These are phyloP conservation scores for Wickerhamomyces silvicola DNA, from an alignment of 805 yeast species.

Conservation along the genomic window DNA sequence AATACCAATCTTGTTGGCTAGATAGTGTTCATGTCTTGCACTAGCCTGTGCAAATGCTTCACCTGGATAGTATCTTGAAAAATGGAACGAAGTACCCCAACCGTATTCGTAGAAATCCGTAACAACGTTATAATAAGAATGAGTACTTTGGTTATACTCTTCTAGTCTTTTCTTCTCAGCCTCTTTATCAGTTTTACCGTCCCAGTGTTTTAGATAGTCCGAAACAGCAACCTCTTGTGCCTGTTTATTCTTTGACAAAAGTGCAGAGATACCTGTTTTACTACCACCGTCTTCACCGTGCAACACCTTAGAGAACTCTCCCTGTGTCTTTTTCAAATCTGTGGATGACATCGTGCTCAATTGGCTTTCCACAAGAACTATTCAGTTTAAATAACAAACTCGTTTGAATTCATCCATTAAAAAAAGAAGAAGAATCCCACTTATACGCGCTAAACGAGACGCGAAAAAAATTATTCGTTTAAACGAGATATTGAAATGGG, in stretches of 20 bases:
- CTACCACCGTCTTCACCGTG: slow-evolving; percentile 71
- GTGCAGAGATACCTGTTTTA: slow-evolving; percentile 69
- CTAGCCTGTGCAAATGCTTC: slow-evolving; percentile 92
- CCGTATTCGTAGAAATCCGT: slow-evolving; percentile 99
- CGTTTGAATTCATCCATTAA: too few relatives aligned
- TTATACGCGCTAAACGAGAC: too few relatives aligned
- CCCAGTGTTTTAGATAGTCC: slow-evolving; percentile 97
- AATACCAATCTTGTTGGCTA: slow-evolving; percentile 82
- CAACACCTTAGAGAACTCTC: slow-evolving; percentile 72
- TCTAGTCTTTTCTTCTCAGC: slow-evolving; percentile 69
- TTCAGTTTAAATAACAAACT: too few relatives aligned
- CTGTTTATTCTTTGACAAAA: slow-evolving; percentile 65
- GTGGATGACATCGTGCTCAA: too few relatives aligned
- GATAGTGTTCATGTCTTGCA: slow-evolving; percentile 95
- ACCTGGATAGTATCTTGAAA: slow-evolving; percentile 87
- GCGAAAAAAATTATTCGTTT: too few relatives aligned
- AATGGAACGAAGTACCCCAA: slow-evolving; percentile 98
- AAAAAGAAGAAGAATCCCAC: too few relatives aligned
- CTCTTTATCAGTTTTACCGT: slow-evolving; percentile 70
- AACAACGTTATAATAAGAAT: slow-evolving; percentile 92
- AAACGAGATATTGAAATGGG: too few relatives aligned
- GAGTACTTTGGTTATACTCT: slow-evolving; percentile 87
- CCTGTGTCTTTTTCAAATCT: slow-evolving; percentile 32
- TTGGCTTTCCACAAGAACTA: too few relatives aligned
- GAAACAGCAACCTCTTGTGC: slow-evolving; percentile 80